Evolutionary conservation across 2,329 filamentous ascomycete species (phyloP).

Genomic region (Colletotrichum gloeosporioides): DNA sequence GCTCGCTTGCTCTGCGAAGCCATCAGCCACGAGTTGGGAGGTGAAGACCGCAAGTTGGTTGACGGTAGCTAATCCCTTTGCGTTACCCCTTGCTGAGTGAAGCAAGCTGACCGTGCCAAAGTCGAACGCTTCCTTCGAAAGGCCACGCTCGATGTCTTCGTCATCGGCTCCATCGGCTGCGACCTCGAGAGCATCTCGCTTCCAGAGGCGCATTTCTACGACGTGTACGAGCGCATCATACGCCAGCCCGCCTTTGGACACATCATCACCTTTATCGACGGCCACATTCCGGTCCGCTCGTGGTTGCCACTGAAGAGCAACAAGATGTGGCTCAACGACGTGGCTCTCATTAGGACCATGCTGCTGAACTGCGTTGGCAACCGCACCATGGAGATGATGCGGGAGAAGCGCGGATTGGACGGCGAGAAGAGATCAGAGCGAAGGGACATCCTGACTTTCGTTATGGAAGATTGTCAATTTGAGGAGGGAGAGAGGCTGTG

Average conservation of each 20-base stretch:
- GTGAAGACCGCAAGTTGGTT: conserved; percentile 24
- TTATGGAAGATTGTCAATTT: conserved; percentile 28
- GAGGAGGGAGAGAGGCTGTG: conserved; percentile 13
- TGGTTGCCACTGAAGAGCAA: conserved; percentile 46
- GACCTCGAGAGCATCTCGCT: conserved; percentile 33
- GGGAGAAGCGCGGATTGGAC: conserved; percentile 23
- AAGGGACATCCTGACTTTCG: conserved; percentile 31
- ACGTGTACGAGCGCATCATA: conserved; percentile 36
- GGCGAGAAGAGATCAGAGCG: conserved; percentile 13
- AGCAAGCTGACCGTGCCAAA: neutral
- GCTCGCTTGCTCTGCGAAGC: conserved; percentile 30
- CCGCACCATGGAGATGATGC: conserved; percentile 29
- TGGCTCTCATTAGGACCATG: conserved; percentile 35
- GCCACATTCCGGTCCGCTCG: conserved; percentile 33
- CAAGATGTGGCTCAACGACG: conserved; percentile 37
- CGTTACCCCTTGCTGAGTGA: neutral
- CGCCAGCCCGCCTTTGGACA: conserved; percentile 30
- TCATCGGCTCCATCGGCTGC: conserved; percentile 36
- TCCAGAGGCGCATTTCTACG: conserved; percentile 28
- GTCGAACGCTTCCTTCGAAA: conserved; percentile 33
- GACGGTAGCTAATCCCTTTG: conserved; percentile 25
- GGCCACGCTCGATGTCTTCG: conserved; percentile 38
- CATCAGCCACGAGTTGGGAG: conserved; percentile 32
- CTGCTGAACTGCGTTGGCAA: conserved; percentile 31
- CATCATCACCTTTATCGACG: conserved; percentile 36